Percentiles rank a stretch among this genome's conserved stretches.
Evolutionary conservation across 2,329 filamentous ascomycete genomes (phyloP).

Genomic region (Geosmithia morbida): DNA sequence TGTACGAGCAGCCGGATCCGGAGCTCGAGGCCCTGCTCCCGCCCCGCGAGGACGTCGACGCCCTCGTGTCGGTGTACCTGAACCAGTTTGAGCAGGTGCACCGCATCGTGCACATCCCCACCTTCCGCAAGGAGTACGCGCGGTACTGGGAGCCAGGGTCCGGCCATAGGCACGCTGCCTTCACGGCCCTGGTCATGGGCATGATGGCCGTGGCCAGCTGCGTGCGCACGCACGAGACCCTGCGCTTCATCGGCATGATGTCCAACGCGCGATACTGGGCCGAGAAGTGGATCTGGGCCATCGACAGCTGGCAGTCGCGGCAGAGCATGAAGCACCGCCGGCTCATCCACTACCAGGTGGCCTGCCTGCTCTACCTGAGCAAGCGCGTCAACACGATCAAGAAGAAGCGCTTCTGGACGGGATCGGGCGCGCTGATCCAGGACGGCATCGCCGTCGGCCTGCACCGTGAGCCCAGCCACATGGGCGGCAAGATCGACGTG

Average conservation of each 20-base stretch:
- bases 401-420: slow-evolving; percentile 51
- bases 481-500: slow-evolving; percentile 37
- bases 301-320: slow-evolving; percentile 35
- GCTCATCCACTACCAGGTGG: slow-evolving; percentile 46
- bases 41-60: slow-evolving; percentile 30
- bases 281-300: slow-evolving; percentile 40
- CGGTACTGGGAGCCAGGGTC: slow-evolving; percentile 35
- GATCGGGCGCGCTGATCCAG: slow-evolving; percentile 38
- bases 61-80: slow-evolving; percentile 33
- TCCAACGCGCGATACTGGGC: slow-evolving; percentile 40
- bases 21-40: slow-evolving; percentile 36
- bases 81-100: slow-evolving; percentile 41
- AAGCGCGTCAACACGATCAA: slow-evolving; percentile 49
- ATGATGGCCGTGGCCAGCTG: slow-evolving; percentile 47
- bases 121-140: slow-evolving; percentile 39
- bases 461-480: slow-evolving; percentile 42
- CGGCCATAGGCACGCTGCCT: slow-evolving; percentile 31
- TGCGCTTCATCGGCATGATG: slow-evolving; percentile 43
- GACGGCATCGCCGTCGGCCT: slow-evolving; percentile 44
- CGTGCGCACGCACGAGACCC: slow-evolving; percentile 33
- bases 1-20: slow-evolving; percentile 30
- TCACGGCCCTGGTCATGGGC: slow-evolving; percentile 42
- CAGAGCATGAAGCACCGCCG: slow-evolving; percentile 48
- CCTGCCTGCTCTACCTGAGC: slow-evolving; percentile 43
- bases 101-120: slow-evolving; percentile 44